A percentile compares a stretch with the other conserved stretches of the same genome.
Evolutionary conservation across 164 flowering plant genomes (phyloP).

Genomic region (Vitis rupestris): DNA sequence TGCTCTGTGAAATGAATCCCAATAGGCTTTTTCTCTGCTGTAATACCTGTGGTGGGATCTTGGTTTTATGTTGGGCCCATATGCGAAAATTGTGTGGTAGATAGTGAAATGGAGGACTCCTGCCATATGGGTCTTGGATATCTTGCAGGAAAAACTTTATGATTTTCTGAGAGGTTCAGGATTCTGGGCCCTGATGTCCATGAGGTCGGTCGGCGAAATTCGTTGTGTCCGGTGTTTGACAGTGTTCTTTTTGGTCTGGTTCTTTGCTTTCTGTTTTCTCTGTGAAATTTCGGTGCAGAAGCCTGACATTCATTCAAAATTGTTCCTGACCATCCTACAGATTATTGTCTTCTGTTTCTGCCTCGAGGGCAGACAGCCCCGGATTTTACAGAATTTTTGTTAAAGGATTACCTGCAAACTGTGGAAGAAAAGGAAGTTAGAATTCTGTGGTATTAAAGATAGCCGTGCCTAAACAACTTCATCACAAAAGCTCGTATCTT

Average conservation of each 20-base stretch:
- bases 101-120: slow-evolving; percentile 4
- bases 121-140: slow-evolving; percentile 7
- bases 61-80: too few relatives aligned
- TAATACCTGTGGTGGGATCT: neutral
- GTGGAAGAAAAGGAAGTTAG: slow-evolving; percentile 1
- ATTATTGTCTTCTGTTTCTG: slow-evolving; percentile 3
- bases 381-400: neutral
- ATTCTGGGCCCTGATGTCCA: slow-evolving; percentile 15
- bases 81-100: too few relatives aligned
- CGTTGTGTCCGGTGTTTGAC: neutral
- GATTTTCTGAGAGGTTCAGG: neutral
- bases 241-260: slow-evolving; percentile 1
- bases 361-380: too few relatives aligned
- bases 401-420: neutral
- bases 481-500: too few relatives aligned
- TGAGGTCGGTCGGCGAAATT: neutral
- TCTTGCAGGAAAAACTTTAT: slow-evolving; percentile 5
- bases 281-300: slow-evolving; percentile 6
- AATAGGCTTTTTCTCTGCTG: neutral
- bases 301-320: slow-evolving; percentile 8
- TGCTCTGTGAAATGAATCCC: neutral
- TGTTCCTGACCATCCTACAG: slow-evolving; percentile 1
- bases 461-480: neutral
- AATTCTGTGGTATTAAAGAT: neutral
- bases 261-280: slow-evolving; percentile 7